Base-by-base conservation (phyloP, 2,329 filamentous ascomycete genomes). In the Volutella citrinella region DNA sequence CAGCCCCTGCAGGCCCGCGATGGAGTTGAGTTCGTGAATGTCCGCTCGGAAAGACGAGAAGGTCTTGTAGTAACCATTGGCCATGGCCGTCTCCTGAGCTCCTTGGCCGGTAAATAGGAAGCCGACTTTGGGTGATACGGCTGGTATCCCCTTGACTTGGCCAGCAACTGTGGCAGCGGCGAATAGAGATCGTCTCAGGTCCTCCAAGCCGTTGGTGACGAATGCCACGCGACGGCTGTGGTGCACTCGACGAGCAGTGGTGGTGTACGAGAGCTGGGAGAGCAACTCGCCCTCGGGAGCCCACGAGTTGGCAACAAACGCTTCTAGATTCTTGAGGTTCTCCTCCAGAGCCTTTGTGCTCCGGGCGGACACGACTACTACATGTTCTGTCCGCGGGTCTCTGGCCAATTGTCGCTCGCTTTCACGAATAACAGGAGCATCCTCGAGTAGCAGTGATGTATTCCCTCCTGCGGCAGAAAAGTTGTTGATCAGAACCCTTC, bases 391-490 rank as follows among this genome's bases (percentile, higher is more conserved):
- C 14, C 82, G 72, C 7, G 74, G 64, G 43, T 84, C 79, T 4
- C 45, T 37, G n/a, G n/a, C n/a, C n/a, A n/a, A n/a, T n/a, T n/a
- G n/a, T 10, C 4, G 14, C 15, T 44, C 49, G 10, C 78, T 77
- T 17, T 71, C 60, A 8, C 52, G 48, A 4, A 69, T 61, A 6
- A 67, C 52, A 32, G 77, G 77, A 0, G 66, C 75, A 42, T 85
- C 81, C 51, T 85, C 78, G 3, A 87, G 50, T 6, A 87, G 57
- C 16, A 86, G 55, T 12, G 79, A 76, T 3, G 82, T 84, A 59
- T 87, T 87, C 19, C 83, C 82, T 45, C 82, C 82, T 33, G 82
- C 80, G 7, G 82, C 83, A 43, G 76, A 77, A 53, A 84, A 86
- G 61, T 84, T 84, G 64, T 87, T 87, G 42, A 84, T 57, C 38